A percentile compares a stretch with the other conserved stretches of the same genome.
phyloP scores from a whole-genome alignment of 2,329 filamentous ascomycete genomes.

The Phialophora chinensis region DNA sequence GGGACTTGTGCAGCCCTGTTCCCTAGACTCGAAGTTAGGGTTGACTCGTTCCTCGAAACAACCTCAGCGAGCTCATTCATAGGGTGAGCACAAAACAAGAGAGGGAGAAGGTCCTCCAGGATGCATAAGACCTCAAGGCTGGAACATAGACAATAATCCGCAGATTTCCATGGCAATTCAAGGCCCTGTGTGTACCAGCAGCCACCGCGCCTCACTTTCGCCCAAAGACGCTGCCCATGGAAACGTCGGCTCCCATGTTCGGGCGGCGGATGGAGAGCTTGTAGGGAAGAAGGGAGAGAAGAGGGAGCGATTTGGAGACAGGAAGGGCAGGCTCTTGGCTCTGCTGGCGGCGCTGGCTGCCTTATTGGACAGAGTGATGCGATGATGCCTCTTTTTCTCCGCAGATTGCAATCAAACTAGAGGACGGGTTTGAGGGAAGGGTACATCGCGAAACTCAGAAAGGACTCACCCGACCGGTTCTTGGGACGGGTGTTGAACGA shows the following conservation, averaged over 20 bases:
- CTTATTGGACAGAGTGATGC: not conserved
- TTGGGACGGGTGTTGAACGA: constrained; percentile 34
- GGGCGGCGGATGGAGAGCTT: not conserved
- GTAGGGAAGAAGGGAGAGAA: not conserved
- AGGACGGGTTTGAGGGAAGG: constrained; percentile 6
- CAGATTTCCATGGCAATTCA: not conserved
- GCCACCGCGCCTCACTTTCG: not conserved
- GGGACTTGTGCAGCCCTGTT: not conserved
- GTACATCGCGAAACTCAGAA: not conserved
- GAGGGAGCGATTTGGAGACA: not conserved
- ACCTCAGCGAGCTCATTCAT: not conserved
- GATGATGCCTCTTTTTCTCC: not conserved
- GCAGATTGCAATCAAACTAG: not conserved
- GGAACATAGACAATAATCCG: not conserved
- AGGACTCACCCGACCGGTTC: constrained; percentile 26
- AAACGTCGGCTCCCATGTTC: not conserved
- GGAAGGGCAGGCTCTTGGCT: not conserved
- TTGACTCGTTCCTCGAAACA: not conserved
- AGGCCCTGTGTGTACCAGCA: not conserved
- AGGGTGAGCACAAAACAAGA: not conserved
- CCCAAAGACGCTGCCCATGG: not conserved
- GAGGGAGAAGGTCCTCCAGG: not conserved
- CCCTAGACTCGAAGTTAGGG: constrained; percentile 2
- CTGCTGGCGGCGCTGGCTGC: not conserved
- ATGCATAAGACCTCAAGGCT: not conserved